Percentiles rank a stretch among this genome's conserved stretches.
These are phyloP conservation scores for Ulota crispa DNA, from an alignment of 225 moss, liverwort and hornwort species.

Conservation along the genomic window DNA sequence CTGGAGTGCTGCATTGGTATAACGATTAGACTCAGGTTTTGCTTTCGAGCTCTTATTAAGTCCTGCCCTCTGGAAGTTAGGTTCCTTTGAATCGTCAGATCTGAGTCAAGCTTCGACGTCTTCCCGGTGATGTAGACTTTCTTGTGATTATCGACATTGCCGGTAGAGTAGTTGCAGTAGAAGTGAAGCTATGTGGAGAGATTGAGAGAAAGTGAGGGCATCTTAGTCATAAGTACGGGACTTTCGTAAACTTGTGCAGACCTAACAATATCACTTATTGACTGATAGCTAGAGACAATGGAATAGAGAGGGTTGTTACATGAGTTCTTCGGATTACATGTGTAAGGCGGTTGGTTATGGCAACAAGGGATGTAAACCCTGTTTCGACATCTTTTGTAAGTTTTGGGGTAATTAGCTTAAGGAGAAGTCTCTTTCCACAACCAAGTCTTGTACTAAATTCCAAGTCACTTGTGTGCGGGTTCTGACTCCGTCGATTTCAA, in stretches of 20 bases:
- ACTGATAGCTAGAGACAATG: not conserved
- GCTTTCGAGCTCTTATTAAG: not conserved
- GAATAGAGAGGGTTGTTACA: not conserved
- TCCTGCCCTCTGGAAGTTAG: not conserved
- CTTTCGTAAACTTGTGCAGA: not conserved
- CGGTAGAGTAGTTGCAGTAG: not conserved
- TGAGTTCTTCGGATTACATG: not conserved
- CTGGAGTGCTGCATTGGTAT: constrained; percentile 10
- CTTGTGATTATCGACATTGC: constrained; percentile 2
- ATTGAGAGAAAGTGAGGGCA: not conserved
- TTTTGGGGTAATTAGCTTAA: not conserved
- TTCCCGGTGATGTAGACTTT: not conserved
- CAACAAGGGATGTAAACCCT: not conserved
- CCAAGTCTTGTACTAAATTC: not conserved
- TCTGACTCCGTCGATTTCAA: not conserved
- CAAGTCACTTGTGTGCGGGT: not conserved
- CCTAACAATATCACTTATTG: not conserved
- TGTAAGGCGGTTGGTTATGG: not conserved
- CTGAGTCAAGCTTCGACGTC: not conserved
- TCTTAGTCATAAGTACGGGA: not conserved
- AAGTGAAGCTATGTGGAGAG: not conserved
- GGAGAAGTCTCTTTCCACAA: not conserved
- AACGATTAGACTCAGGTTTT: not conserved
- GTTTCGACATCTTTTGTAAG: not conserved
- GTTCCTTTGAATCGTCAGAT: constrained; percentile 5